These are phyloP conservation scores for Hypoxylon rubiginosum DNA, from an alignment of 2,329 filamentous ascomycete genomes.

Conservation along the genomic window DNA sequence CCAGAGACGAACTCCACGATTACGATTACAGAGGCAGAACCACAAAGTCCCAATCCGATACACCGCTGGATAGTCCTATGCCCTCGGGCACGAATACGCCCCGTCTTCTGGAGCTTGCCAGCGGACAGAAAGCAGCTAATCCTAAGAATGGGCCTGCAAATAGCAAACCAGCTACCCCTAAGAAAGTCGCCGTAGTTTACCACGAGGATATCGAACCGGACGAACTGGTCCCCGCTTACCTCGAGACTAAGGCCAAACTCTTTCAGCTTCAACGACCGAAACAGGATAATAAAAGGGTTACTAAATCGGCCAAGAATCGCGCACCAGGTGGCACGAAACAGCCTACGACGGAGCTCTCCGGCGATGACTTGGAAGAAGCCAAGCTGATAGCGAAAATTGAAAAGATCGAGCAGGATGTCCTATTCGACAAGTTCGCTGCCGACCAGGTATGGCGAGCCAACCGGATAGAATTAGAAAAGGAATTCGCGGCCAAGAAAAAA, in stretches of 20 bases:
- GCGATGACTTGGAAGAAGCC: conserved; percentile 64
- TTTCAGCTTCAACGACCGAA: conserved; percentile 71
- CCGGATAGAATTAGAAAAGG: conserved; percentile 71
- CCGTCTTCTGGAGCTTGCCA: conserved; percentile 55
- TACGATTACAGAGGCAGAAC: conserved; percentile 70
- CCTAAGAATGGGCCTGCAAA: conserved; percentile 55
- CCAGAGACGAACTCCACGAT: conserved; percentile 75
- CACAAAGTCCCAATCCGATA: conserved; percentile 57
- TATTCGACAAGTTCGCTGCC: conserved; percentile 78
- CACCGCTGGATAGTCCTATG: conserved; percentile 63
- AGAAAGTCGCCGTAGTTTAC: conserved; percentile 64
- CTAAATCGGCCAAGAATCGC: conserved; percentile 50
- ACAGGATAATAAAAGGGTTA: conserved; percentile 60
- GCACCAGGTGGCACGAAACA: conserved; percentile 10
- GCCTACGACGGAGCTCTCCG: conserved; percentile 37
- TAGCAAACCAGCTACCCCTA: conserved; percentile 52
- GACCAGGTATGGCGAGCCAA: conserved; percentile 75
- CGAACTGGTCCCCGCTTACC: conserved; percentile 79
- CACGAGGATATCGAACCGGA: conserved; percentile 82
- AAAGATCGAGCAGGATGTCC: conserved; percentile 80
- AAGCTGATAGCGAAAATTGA: conserved; percentile 81
- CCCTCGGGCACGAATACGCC: conserved; percentile 66
- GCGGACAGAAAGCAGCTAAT: conserved; percentile 46
- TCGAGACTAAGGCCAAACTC: conserved; percentile 79
- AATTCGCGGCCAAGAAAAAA: conserved; percentile 66